Percentiles rank a stretch among this genome's conserved stretches.
Conservation (phyloP, 345 rosid species). For the Lepidium didymum region DNA sequence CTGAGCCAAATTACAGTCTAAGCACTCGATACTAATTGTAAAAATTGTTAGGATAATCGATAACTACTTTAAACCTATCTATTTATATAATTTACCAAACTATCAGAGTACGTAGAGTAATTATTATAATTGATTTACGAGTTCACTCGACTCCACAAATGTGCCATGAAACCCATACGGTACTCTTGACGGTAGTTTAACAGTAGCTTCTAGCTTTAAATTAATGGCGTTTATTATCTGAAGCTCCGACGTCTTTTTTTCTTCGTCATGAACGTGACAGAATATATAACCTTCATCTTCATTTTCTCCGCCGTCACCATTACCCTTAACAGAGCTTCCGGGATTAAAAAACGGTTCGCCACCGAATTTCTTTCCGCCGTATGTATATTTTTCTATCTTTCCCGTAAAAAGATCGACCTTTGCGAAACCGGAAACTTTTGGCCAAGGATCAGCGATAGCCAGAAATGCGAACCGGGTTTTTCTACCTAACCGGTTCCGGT, state of each 20-base stretch:
- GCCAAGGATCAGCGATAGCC: slow-evolving; percentile 96
- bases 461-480: slow-evolving; percentile 69
- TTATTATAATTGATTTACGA: slow-evolving; percentile 48
- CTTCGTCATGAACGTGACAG: slow-evolving; percentile 75
- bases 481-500: slow-evolving; percentile 66
- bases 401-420: slow-evolving; percentile 78
- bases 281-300: slow-evolving; percentile 83
- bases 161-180: slow-evolving; percentile 98
- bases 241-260: slow-evolving; percentile 65
- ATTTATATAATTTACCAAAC: not conserved
- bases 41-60: not conserved
- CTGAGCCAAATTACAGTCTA: not conserved
- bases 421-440: slow-evolving; percentile 83
- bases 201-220: slow-evolving; percentile 59
- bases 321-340: not conserved
- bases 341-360: slow-evolving; percentile 90
- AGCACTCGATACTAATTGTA: not conserved
- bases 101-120: not conserved
- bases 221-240: slow-evolving; percentile 63
- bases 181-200: slow-evolving; percentile 77
- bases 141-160: slow-evolving; percentile 52
- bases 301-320: slow-evolving; percentile 25
- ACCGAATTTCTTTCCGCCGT: slow-evolving; percentile 63
- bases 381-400: slow-evolving; percentile 45
- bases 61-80: not conserved